These are phyloP conservation scores for Candida lessepsii DNA, from an alignment of 805 yeast genomes.

Conservation along the genomic window DNA sequence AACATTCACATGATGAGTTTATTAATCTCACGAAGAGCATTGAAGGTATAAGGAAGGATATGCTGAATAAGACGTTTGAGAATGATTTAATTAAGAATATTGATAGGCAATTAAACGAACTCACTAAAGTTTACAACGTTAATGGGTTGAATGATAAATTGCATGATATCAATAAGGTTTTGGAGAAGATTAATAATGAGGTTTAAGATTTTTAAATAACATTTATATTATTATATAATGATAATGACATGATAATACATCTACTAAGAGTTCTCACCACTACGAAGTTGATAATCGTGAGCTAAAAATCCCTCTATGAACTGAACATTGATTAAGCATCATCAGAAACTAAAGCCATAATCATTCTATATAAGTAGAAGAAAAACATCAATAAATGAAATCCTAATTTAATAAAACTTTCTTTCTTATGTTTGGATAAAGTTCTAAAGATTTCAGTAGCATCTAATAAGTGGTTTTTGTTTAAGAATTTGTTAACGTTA, in stretches of 20 bases:
- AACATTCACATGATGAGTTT: conserved; percentile 18
- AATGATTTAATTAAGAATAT: conserved; percentile 10
- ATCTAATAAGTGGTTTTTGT: conserved; percentile 82
- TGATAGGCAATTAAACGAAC: conserved; percentile 3
- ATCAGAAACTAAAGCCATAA: conserved; percentile 83
- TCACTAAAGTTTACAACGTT: conserved; percentile 18
- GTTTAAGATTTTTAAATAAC: too few relatives aligned
- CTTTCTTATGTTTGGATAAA: conserved; percentile 87
- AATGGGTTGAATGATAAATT: conserved; percentile 25
- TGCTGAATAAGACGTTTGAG: background rate
- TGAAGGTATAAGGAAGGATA: background rate
- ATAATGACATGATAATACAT: background rate
- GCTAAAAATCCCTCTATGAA: too few relatives aligned
- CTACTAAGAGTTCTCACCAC: background rate
- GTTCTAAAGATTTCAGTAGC: conserved; percentile 98
- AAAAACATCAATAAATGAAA: conserved; percentile 91
- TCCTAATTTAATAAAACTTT: conserved; percentile 84
- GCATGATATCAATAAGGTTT: conserved; percentile 22
- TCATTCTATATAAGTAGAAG: conserved; percentile 94
- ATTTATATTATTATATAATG: too few relatives aligned
- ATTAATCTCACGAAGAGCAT: conserved; percentile 9
- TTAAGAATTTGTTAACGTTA: conserved; percentile 76
- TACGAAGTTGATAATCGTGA: too few relatives aligned
- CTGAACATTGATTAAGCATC: conserved; percentile 24
- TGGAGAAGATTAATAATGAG: conserved; percentile 18